These are phyloP conservation scores for Tremellales sp. DNA, from an alignment of 1,284 basidiomycete species.

Conservation along the genomic window DNA sequence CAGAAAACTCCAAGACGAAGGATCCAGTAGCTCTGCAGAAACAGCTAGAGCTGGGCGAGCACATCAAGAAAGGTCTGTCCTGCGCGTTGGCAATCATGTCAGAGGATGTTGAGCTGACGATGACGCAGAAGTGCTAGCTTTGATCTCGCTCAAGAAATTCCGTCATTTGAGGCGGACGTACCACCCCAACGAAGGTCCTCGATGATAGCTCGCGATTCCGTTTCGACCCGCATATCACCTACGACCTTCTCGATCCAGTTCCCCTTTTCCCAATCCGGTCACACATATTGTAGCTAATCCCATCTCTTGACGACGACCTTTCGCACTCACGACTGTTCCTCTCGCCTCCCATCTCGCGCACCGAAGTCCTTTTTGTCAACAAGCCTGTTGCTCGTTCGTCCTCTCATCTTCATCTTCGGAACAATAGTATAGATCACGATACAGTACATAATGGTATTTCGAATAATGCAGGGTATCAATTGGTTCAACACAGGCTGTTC, in stretches of 20 bases:
- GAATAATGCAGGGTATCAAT: too few species aligned
- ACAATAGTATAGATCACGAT: background rate
- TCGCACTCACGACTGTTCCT: background rate
- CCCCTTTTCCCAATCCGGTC: too few species aligned
- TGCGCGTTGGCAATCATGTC: background rate
- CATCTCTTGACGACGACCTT: background rate
- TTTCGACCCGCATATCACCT: background rate
- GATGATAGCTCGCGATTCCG: constrained; percentile 7
- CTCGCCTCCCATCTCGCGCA: too few species aligned
- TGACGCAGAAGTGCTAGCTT: constrained; percentile 69
- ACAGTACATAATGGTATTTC: too few species aligned
- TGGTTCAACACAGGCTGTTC: too few species aligned
- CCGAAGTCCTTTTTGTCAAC: too few species aligned
- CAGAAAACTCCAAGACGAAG: constrained; percentile 68
- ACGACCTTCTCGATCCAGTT: background rate
- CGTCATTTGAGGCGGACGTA: constrained; percentile 75
- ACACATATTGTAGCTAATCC: background rate
- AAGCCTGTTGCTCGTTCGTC: too few species aligned
- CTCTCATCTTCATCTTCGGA: background rate
- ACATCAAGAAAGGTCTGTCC: constrained; percentile 76
- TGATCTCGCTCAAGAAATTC: constrained; percentile 82
- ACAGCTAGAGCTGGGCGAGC: constrained; percentile 73
- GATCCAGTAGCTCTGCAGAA: constrained; percentile 71
- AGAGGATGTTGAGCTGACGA: background rate
- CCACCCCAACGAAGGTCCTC: constrained; percentile 38